phyloP scores from a whole-genome alignment of 116 monocot species.

The Zostera marina region DNA sequence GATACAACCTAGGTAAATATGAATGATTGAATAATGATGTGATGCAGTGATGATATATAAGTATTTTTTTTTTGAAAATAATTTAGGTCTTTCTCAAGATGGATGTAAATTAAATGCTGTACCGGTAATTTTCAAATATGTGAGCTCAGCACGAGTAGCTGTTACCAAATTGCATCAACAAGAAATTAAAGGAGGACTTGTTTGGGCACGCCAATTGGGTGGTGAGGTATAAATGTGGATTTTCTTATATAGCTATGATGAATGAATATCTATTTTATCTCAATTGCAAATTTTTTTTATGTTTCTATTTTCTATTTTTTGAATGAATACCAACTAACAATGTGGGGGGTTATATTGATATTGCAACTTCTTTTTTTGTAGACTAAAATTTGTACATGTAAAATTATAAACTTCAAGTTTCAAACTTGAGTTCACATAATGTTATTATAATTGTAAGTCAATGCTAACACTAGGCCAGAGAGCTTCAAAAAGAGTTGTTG shows the following conservation, averaged over 20 bases:
- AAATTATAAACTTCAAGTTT: too few relatives aligned
- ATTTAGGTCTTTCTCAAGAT: constrained; percentile 78
- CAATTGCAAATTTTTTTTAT: neutral
- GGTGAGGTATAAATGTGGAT: constrained; percentile 52
- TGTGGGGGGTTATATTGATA: too few relatives aligned
- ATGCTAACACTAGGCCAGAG: too few relatives aligned
- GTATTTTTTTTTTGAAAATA: constrained; percentile 1
- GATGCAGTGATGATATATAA: neutral
- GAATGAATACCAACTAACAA: too few relatives aligned
- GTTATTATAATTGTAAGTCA: too few relatives aligned
- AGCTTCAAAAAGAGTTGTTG: too few relatives aligned
- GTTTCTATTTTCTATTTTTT: too few relatives aligned
- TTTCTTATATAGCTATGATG: neutral
- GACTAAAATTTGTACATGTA: too few relatives aligned
- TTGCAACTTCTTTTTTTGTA: too few relatives aligned
- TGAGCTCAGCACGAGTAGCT: constrained; percentile 49
- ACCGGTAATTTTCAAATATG: constrained; percentile 62
- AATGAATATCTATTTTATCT: constrained; percentile 1
- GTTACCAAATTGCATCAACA: constrained; percentile 62
- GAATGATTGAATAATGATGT: too few relatives aligned
- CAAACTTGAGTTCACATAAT: too few relatives aligned
- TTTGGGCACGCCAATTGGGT: constrained; percentile 96
- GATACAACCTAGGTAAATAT: neutral
- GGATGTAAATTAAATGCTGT: constrained; percentile 77
- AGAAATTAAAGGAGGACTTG: constrained; percentile 46